Evolutionary conservation across 2,329 filamentous ascomycete species (phyloP).

Genomic region (Fusarium pseudocircinatum): DNA sequence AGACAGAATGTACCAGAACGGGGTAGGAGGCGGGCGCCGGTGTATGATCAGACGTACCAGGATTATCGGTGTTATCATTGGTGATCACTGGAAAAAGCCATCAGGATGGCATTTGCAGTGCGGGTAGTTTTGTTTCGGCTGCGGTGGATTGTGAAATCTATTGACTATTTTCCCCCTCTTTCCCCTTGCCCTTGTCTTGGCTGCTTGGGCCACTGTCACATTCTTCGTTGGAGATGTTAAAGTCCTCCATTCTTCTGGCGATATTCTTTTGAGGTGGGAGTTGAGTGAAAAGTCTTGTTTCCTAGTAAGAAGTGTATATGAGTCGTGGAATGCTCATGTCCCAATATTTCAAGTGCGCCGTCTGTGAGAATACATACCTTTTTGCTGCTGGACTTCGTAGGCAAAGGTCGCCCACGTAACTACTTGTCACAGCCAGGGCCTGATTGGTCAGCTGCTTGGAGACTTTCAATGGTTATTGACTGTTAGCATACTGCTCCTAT

Average conservation of each 20-base stretch:
- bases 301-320: background rate
- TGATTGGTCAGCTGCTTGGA: fast-evolving
- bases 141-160: background rate
- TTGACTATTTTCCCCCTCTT: background rate
- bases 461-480: fast-evolving
- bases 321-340: fast-evolving
- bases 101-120: background rate
- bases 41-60: no score
- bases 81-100: background rate
- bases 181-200: background rate
- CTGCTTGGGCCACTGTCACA: no score
- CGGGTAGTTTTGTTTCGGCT: background rate
- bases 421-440: background rate
- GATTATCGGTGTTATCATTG: background rate
- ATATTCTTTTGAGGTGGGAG: fast-evolving
- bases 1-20: background rate
- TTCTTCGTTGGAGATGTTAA: background rate
- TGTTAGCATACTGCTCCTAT: fast-evolving
- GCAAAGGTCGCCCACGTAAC: fast-evolving
- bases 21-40: no score
- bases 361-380: background rate
- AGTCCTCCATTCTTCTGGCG: no score
- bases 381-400: background rate
- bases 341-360: fast-evolving
- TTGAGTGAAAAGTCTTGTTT: background rate